Percentiles rank a stretch among this genome's conserved stretches.
These are phyloP conservation scores for Pythium guiyangense DNA, from an alignment of 352 stramenopile genomes.

Conservation along the genomic window DNA sequence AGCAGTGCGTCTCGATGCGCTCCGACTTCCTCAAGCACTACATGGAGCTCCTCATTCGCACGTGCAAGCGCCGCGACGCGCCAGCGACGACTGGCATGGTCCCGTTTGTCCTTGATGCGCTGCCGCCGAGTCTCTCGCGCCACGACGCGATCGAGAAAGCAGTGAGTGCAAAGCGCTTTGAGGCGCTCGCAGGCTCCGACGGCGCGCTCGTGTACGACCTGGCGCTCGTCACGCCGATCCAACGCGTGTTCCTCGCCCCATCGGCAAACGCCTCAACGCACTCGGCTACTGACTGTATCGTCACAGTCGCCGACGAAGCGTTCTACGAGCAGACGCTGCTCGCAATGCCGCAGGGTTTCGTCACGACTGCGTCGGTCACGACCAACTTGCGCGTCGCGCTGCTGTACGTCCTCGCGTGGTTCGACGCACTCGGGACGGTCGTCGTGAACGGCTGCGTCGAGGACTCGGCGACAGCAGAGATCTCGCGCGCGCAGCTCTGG, in stretches of 20 bases:
- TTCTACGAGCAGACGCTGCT: conserved; percentile 49
- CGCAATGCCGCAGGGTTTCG: conserved; percentile 40
- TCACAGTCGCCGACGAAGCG: conserved; percentile 20
- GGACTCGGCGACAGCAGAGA: conserved; percentile 93
- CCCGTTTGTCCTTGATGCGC: conserved; percentile 91
- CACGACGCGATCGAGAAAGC: conserved; percentile 74
- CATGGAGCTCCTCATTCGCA: conserved; percentile 91
- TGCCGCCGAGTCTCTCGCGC: conserved; percentile 63
- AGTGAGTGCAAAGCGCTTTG: conserved; percentile 77
- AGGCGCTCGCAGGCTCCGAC: conserved; percentile 89
- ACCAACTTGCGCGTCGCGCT: conserved; percentile 88
- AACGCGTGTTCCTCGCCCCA: conserved; percentile 22
- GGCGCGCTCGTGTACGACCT: conserved; percentile 94
- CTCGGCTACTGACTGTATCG: no score
- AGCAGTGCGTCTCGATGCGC: conserved; percentile 70
- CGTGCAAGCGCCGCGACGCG: conserved; percentile 90
- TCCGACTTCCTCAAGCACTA: conserved; percentile 80
- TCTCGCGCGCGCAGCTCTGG: conserved; percentile 92
- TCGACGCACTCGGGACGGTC: conserved; percentile 87
- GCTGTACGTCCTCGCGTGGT: conserved; percentile 90
- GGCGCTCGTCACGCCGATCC: conserved; percentile 74
- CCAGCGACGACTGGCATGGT: conserved; percentile 97
- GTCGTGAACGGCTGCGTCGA: conserved; percentile 92
- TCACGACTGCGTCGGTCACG: conserved; percentile 78
- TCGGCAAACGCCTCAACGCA: background rate